Conservation (phyloP, 805 yeast genomes). For the Ogataea paradorogensis region DNA sequence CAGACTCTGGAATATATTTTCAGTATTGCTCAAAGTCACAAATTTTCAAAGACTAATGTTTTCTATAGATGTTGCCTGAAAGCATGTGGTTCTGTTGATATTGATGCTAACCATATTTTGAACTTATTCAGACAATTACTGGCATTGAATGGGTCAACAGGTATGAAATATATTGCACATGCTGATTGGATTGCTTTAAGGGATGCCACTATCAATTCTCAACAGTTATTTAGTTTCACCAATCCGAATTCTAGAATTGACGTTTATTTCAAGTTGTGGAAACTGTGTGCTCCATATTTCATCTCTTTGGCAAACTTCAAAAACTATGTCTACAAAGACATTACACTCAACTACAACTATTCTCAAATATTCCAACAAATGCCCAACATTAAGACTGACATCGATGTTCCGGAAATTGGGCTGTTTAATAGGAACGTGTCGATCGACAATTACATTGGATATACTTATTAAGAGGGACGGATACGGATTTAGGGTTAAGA, state of each 20-base stretch:
- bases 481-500: constrained; percentile 3
- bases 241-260: constrained; percentile 44
- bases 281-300: constrained; percentile 46
- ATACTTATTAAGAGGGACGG: constrained; percentile 20
- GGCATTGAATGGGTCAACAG: constrained; percentile 47
- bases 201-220: constrained; percentile 64
- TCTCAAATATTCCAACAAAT: constrained; percentile 38
- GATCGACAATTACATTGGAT: constrained; percentile 30
- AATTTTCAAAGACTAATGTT: constrained; percentile 61
- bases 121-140: constrained; percentile 31
- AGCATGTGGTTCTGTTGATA: constrained; percentile 63
- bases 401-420: constrained; percentile 41
- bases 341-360: constrained; percentile 40
- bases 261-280: constrained; percentile 54
- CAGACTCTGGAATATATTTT: constrained; percentile 63
- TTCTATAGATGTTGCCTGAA: constrained; percentile 71
- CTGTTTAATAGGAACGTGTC: constrained; percentile 32
- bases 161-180: constrained; percentile 64
- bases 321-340: constrained; percentile 43
- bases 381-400: constrained; percentile 37
- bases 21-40: constrained; percentile 54
- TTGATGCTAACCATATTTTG: constrained; percentile 52
- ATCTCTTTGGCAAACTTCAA: constrained; percentile 47
- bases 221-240: constrained; percentile 28
- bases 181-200: constrained; percentile 85